Conservation (phyloP, 2,329 filamentous ascomycete genomes). For the Colletotrichum liaoningense region DNA sequence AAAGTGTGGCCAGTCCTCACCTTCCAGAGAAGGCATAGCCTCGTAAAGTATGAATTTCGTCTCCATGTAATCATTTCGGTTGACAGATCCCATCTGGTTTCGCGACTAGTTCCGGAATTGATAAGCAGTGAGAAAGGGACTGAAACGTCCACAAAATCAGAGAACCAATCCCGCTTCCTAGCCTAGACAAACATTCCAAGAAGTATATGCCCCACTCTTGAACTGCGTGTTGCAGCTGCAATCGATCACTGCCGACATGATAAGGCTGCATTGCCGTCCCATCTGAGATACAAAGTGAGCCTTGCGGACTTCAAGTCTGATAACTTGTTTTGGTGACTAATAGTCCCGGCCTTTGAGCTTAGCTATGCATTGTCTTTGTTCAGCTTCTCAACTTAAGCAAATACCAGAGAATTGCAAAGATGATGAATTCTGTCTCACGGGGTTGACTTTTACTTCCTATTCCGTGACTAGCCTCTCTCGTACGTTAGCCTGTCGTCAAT, state of each 20-base stretch:
- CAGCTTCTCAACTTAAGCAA: background rate
- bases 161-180: background rate
- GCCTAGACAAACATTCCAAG: background rate
- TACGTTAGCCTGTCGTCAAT: background rate
- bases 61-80: background rate
- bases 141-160: background rate
- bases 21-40: constrained; percentile 2
- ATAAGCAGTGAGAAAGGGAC: background rate
- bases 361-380: background rate
- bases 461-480: background rate
- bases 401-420: too few species aligned
- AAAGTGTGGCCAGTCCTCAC: background rate
- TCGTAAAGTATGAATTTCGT: background rate
- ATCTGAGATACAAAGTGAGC: background rate
- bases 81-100: background rate
- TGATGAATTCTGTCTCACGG: background rate
- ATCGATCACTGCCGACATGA: background rate
- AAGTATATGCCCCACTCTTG: background rate
- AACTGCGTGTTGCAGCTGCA: background rate
- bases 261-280: constrained; percentile 6
- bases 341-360: background rate
- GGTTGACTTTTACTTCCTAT: background rate
- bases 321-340: background rate
- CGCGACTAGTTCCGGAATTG: too few species aligned
- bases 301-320: background rate